Conservation (phyloP, 257 asterid genomes). For the Rhazya stricta region DNA sequence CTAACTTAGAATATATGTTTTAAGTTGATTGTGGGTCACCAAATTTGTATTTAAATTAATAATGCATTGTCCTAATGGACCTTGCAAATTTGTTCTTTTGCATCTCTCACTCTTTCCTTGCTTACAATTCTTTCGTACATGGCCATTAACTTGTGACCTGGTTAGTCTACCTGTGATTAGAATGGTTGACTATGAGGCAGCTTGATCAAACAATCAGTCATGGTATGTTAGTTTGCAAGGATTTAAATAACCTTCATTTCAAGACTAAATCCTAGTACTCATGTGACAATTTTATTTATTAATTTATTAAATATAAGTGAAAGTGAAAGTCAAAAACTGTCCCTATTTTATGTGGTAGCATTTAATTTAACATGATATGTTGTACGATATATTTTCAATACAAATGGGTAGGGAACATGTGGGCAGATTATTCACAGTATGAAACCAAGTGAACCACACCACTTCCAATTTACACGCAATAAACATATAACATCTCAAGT, state of each 20-base stretch:
- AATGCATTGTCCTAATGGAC: too few species aligned
- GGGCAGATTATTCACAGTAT: not conserved
- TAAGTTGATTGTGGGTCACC: too few species aligned
- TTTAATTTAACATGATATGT: not conserved
- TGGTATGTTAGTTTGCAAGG: constrained; percentile 34
- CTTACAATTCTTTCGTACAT: constrained; percentile 50
- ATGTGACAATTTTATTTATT: not conserved
- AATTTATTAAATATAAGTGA: not conserved
- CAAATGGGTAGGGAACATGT: not conserved
- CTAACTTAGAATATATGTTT: too few species aligned
- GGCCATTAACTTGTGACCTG: constrained; percentile 56
- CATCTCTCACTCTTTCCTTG: too few species aligned
- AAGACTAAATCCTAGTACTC: not conserved
- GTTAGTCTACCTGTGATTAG: constrained; percentile 39
- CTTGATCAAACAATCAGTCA: constrained; percentile 32
- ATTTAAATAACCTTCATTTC: not conserved
- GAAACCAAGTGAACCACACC: not conserved
- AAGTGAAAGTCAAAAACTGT: not conserved
- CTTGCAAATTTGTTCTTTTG: too few species aligned
- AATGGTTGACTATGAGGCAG: constrained; percentile 26
- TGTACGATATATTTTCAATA: not conserved
- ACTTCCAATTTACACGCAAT: not conserved
- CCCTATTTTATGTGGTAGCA: not conserved
- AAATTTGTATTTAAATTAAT: too few species aligned
- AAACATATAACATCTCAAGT: not conserved